Evolutionary conservation across 495 filamentous ascomycete genomes (phyloP).

Genomic region (Lasiosphaeria hispida): DNA sequence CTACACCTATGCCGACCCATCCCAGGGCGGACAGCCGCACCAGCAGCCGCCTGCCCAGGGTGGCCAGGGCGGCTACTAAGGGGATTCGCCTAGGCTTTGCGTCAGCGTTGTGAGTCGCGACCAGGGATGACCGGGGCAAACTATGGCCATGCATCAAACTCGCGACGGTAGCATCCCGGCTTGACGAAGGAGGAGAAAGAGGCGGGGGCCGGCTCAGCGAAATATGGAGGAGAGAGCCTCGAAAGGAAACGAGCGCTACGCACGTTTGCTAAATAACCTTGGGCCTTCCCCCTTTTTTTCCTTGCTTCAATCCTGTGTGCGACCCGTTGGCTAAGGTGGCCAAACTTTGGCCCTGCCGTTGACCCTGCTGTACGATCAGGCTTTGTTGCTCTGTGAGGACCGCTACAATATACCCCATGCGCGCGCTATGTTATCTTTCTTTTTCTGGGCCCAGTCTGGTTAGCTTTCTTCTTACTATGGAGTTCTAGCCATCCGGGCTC

Average conservation of each 20-base stretch:
- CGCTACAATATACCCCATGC: conserved; percentile 10
- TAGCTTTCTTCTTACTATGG: background rate
- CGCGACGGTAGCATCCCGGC: background rate
- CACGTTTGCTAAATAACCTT: background rate
- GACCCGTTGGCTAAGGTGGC: background rate
- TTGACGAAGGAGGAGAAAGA: no score
- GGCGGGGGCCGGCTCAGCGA: no score
- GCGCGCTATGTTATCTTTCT: conserved; percentile 8
- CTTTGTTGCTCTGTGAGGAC: conserved; percentile 21
- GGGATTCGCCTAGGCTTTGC: background rate
- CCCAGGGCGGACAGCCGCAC: conserved; percentile 29
- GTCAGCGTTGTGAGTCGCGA: conserved; percentile 13
- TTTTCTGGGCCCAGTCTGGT: background rate
- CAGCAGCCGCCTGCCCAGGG: conserved; percentile 33
- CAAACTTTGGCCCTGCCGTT: background rate
- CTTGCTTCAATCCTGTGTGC: background rate
- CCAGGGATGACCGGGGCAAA: background rate
- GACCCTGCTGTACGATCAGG: conserved; percentile 27
- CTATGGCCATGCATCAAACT: background rate
- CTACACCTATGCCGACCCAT: conserved; percentile 44
- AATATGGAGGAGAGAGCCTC: no score
- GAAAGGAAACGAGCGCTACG: no score
- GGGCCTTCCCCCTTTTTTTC: background rate
- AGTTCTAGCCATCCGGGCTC: background rate
- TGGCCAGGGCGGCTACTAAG: conserved; percentile 31